phyloP scores from a whole-genome alignment of 306 rosid species.

The Biancaea sappan region DNA sequence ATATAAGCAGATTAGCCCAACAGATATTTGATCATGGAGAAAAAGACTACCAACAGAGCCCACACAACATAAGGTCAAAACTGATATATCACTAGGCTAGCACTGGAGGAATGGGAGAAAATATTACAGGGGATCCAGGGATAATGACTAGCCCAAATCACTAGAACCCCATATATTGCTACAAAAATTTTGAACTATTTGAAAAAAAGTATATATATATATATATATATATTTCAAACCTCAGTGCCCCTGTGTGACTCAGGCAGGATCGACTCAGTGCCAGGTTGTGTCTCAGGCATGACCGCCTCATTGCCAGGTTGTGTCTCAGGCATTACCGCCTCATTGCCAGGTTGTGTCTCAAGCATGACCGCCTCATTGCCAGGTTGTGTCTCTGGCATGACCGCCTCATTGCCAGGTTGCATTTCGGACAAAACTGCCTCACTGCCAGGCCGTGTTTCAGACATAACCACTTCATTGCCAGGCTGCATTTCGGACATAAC shows the following conservation, averaged over 20 bases:
- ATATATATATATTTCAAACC: too few species aligned
- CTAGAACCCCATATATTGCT: not conserved
- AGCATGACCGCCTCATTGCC: slow-evolving; percentile 3
- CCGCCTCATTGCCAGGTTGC: slow-evolving; percentile 28
- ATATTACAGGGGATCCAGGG: not conserved
- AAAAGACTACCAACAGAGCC: slow-evolving; percentile 21
- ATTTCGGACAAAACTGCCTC: slow-evolving; percentile 12
- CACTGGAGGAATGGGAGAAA: not conserved
- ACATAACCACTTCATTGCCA: not conserved
- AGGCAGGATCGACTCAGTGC: slow-evolving; percentile 10
- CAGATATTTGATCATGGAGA: not conserved
- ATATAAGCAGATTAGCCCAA: not conserved
- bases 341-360: slow-evolving; percentile 12
- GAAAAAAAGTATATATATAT: not conserved
- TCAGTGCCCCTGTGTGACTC: not conserved
- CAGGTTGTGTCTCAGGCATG: not conserved
- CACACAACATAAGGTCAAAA: slow-evolving; percentile 27
- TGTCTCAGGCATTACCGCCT: slow-evolving; percentile 17
- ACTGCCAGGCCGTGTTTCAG: slow-evolving; percentile 10
- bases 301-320: slow-evolving; percentile 26
- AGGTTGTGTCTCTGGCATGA: not conserved
- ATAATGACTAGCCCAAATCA: slow-evolving; percentile 40
- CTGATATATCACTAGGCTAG: not conserved
- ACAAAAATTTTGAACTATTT: not conserved
- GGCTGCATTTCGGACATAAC: slow-evolving; percentile 7